Conservation (phyloP, 352 stramenopile genomes). For the Pythium insidiosum region DNA sequence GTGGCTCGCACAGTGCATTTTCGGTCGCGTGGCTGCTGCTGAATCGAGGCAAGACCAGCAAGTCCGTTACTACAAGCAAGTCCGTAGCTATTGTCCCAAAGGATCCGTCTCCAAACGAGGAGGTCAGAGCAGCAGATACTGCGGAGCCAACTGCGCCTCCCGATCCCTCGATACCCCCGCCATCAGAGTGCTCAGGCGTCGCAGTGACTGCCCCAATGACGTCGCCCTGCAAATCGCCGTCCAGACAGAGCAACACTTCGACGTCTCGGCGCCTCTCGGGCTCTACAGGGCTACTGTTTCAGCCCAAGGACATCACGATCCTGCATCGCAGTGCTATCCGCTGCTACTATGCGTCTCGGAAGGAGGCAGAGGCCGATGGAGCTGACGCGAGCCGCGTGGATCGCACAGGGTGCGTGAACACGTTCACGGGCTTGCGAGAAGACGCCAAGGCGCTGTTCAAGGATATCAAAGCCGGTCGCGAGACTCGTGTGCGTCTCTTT, state of each 20-base stretch:
- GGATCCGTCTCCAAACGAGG: background rate
- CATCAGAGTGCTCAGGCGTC: too few relatives aligned
- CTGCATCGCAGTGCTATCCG: slow-evolving; percentile 69
- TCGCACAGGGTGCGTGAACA: slow-evolving; percentile 69
- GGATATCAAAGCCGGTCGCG: slow-evolving; percentile 43
- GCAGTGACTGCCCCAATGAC: too few relatives aligned
- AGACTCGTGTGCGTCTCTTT: slow-evolving; percentile 61
- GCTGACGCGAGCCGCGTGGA: slow-evolving; percentile 47
- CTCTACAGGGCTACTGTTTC: slow-evolving; percentile 21
- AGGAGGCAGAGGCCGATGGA: slow-evolving; percentile 69
- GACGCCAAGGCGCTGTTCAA: slow-evolving; percentile 78
- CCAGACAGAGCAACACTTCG: too few relatives aligned
- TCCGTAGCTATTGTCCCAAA: background rate
- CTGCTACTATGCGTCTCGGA: slow-evolving; percentile 71
- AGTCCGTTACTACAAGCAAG: slow-evolving; percentile 6
- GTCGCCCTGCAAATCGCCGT: too few relatives aligned
- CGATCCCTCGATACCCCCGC: too few relatives aligned
- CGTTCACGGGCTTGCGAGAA: slow-evolving; percentile 77
- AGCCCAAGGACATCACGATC: slow-evolving; percentile 72
- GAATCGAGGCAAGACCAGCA: slow-evolving; percentile 35
- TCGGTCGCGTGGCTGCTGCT: slow-evolving; percentile 75
- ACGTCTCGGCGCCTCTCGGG: too few relatives aligned
- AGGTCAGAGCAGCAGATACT: too few relatives aligned
- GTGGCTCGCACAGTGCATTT: slow-evolving; percentile 82
- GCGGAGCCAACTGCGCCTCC: too few relatives aligned